Percentiles rank a stretch among this genome's conserved stretches.
Conservation (phyloP, 805 yeast species). For the Cyberlindnera amylophila region DNA sequence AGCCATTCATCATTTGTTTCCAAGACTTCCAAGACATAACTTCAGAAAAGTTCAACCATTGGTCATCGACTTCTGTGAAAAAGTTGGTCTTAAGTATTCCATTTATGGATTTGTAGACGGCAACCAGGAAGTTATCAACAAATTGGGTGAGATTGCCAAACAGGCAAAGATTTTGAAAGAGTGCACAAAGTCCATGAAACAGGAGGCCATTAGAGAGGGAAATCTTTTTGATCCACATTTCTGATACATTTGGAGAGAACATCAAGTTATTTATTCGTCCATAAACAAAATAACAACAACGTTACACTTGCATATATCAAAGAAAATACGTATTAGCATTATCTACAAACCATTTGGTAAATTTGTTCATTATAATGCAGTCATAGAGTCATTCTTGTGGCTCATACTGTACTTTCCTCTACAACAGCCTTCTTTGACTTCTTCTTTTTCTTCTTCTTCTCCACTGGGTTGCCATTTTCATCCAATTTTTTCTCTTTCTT, state of each 20-base stretch:
- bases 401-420: neutral
- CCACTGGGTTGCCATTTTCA: slow-evolving; percentile 27
- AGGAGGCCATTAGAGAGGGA: slow-evolving; percentile 39
- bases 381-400: neutral
- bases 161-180: slow-evolving; percentile 76
- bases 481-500: slow-evolving; percentile 31
- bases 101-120: slow-evolving; percentile 84
- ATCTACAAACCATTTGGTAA: too few relatives aligned
- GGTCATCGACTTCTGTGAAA: slow-evolving; percentile 70
- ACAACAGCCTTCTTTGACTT: neutral
- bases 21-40: slow-evolving; percentile 85
- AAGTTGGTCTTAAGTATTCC: slow-evolving; percentile 73
- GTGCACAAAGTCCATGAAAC: slow-evolving; percentile 60
- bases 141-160: slow-evolving; percentile 69
- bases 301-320: too few relatives aligned
- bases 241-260: too few relatives aligned
- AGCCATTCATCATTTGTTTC: slow-evolving; percentile 86
- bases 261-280: too few relatives aligned
- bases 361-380: neutral
- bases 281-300: too few relatives aligned
- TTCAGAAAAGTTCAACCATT: slow-evolving; percentile 68
- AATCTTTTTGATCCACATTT: slow-evolving; percentile 15
- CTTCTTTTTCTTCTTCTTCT: slow-evolving; percentile 32
- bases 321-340: too few relatives aligned
- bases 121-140: slow-evolving; percentile 63